Evolutionary conservation across 192 early-diverging fungal genomes (phyloP).

Genomic region (Coemansia pectinata): DNA sequence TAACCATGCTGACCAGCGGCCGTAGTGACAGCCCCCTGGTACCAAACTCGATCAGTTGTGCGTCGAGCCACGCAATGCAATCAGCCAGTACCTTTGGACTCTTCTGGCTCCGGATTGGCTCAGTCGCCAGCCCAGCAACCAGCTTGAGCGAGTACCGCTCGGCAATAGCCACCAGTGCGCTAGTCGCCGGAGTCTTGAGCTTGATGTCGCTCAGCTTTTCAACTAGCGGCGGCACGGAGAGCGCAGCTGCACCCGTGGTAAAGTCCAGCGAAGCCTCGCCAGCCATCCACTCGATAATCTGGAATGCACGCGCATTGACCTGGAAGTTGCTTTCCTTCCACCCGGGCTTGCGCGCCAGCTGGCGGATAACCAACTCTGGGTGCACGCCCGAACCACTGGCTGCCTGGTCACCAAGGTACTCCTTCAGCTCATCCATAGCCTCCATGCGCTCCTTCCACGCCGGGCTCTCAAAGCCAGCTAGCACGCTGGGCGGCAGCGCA

Average conservation of each 20-base stretch:
- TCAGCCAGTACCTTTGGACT: constrained; percentile 91
- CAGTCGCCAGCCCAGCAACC: constrained; percentile 77
- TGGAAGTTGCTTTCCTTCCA: constrained; percentile 99
- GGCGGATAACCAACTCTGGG: constrained; percentile 77
- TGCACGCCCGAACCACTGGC: constrained; percentile 60
- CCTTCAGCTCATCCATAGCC: constrained; percentile 77
- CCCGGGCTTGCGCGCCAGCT: constrained; percentile 81
- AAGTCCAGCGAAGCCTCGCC: constrained; percentile 62
- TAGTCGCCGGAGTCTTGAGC: constrained; percentile 80
- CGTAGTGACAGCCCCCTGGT: constrained; percentile 73
- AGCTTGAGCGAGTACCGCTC: constrained; percentile 78
- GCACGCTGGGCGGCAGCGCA: constrained; percentile 61
- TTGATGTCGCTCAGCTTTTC: constrained; percentile 98
- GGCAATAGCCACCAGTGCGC: constrained; percentile 75
- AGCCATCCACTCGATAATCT: constrained; percentile 73
- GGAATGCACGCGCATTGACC: constrained; percentile 73
- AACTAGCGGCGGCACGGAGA: constrained; percentile 71
- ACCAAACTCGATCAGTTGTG: constrained; percentile 89
- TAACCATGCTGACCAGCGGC: constrained; percentile 83
- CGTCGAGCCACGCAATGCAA: constrained; percentile 82
- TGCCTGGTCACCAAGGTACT: constrained; percentile 61
- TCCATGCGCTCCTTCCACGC: constrained; percentile 90
- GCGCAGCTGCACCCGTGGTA: constrained; percentile 67
- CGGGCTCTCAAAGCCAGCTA: constrained; percentile 64
- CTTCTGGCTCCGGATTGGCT: constrained; percentile 76